These are phyloP conservation scores for Solanum hybrid DNA, from an alignment of 305 asterid species.

Conservation along the genomic window DNA sequence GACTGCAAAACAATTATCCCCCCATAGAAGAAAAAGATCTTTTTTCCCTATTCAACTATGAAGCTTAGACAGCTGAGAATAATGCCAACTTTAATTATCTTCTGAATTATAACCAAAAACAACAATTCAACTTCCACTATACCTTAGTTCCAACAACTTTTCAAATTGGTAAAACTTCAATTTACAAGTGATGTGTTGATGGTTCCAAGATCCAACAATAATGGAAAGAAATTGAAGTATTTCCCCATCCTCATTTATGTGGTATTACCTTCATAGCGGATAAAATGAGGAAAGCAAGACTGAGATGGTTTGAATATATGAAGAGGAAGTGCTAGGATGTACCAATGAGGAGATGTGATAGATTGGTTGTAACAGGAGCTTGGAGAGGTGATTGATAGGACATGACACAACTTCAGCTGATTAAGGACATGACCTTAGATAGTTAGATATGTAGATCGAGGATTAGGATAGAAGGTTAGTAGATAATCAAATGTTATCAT, in stretches of 20 bases:
- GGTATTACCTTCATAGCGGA: not conserved
- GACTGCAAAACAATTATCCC: not conserved
- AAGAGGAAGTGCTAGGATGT: not conserved
- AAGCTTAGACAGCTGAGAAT: not conserved
- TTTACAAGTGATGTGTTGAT: not conserved
- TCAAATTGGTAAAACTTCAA: not conserved
- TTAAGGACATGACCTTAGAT: not conserved
- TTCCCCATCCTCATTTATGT: not conserved
- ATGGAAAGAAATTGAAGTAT: not conserved
- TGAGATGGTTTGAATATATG: not conserved
- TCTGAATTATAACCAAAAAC: not conserved
- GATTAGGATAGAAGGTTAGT: not conserved
- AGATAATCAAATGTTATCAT: not conserved
- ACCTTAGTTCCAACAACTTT: not conserved
- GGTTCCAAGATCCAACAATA: not conserved
- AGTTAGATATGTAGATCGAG: not conserved
- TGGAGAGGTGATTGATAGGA: not conserved
- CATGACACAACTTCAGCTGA: not conserved
- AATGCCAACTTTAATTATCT: not conserved
- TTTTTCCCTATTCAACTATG: not conserved
- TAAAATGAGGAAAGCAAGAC: not conserved
- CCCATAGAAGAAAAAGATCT: not conserved
- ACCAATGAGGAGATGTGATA: not conserved
- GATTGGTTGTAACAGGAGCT: not conserved
- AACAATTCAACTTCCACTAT: not conserved